Percentiles rank a stretch among this genome's conserved stretches.
Conservation (phyloP, 768 basidiomycete species). For the Tulasnella sp. region DNA sequence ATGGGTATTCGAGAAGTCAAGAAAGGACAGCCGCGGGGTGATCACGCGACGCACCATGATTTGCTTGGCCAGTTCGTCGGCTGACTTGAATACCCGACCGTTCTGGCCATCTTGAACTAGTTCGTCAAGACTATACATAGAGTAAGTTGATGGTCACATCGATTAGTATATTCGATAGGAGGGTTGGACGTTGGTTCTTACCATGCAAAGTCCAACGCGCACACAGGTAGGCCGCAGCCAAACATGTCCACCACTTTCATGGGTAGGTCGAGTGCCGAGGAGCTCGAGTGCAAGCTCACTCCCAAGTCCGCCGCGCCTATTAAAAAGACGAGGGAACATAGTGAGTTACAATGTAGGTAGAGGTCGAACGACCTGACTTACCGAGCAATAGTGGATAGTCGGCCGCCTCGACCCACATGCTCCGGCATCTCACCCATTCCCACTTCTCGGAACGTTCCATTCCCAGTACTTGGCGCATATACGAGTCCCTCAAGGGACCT, state of each 20-base stretch:
- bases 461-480: conserved; percentile 55
- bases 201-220: conserved; percentile 81
- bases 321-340: background rate
- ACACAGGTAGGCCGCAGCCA: conserved; percentile 88
- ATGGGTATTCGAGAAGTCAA: background rate
- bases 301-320: conserved; percentile 86
- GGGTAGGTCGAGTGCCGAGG: conserved; percentile 82
- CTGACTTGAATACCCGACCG: conserved; percentile 63
- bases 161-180: background rate
- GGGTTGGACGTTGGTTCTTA: conserved; percentile 27
- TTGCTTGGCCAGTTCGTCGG: conserved; percentile 56
- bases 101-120: conserved; percentile 78
- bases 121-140: conserved; percentile 54
- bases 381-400: conserved; percentile 87
- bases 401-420: conserved; percentile 77
- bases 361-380: conserved; percentile 19
- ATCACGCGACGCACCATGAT: conserved; percentile 41
- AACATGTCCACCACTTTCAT: conserved; percentile 99
- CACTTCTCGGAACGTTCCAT: conserved; percentile 47
- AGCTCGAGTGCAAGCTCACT: conserved; percentile 81
- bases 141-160: background rate
- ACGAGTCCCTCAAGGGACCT: conserved; percentile 61
- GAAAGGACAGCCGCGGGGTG: background rate
- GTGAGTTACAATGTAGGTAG: background rate
- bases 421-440: conserved; percentile 66